Evolutionary conservation across 2,329 filamentous ascomycete genomes (phyloP), one percentile per base, ranked within the genome.

Genomic region (Ophiostoma populinum): DNA sequence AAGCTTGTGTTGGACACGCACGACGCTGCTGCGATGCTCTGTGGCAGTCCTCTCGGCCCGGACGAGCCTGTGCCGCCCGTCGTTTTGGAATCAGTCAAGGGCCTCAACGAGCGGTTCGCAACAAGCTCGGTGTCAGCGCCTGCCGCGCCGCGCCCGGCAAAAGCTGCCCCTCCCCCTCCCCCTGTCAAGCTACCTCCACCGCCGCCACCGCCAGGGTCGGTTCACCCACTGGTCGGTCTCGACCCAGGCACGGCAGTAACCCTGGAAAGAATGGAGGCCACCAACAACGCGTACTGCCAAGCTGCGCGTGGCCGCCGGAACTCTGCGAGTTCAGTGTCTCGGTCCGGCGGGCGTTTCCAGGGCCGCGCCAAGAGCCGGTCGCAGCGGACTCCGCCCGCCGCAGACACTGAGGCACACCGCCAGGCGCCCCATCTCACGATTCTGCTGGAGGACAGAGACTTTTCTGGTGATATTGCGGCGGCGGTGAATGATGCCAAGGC

Each of bases 1-100:
- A 80, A 79, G 51, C 70, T 82, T 40, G 85, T 92, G 43, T 95
- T 86, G 62, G 87, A 92, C 58, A 94, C 83, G 47, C 90, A 98
- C 50, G 87, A 95, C 54, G 82, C 86, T 49, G 90, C 90, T 42
- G 90, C 87, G 22, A 67, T 86, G 37, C 79, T 80, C 40, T 92
- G 83, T 46, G 90, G 90, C 35, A 76, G 86, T 45, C 73, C 79
- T 10, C 72, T 93, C 39, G 80, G 92, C 46, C 62, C 70, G 42
- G 68, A 78, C 43, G 73, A 78, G 36, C 54, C 54, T 19, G 63
- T 63, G 29, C 13, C 24, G 7, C 21, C 25, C n/a, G n/a, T n/a
- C n/a, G n/a, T n/a, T n/a, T n/a, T n/a, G n/a, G n/a, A n/a, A n/a
- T n/a, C n/a, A n/a, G n/a, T n/a, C n/a, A n/a, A n/a, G n/a, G n/a